phyloP scores from a whole-genome alignment of 1,139 yeast species.

The Protomyces lactucae-debilis region DNA sequence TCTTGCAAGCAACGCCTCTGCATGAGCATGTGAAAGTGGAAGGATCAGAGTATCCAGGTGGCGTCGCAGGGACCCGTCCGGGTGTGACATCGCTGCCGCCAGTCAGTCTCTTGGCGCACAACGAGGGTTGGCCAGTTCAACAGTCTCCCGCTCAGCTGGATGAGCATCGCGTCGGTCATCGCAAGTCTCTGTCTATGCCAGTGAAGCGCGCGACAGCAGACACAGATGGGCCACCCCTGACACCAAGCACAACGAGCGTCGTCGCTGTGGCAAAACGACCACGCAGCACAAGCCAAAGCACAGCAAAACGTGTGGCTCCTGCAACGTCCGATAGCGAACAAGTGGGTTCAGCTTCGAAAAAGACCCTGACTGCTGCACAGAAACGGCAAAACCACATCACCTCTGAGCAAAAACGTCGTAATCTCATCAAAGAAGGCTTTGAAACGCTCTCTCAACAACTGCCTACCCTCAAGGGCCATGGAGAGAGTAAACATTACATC shows the following conservation, averaged over 20 bases:
- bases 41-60: neutral
- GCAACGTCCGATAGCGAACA: neutral
- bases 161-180: neutral
- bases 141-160: neutral
- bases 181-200: neutral
- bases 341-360: neutral
- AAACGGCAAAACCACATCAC: conserved; percentile 67
- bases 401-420: conserved; percentile 72
- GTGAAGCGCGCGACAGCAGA: neutral
- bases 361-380: conserved; percentile 39
- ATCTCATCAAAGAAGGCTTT: conserved; percentile 53
- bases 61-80: neutral
- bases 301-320: neutral
- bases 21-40: neutral
- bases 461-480: conserved; percentile 37
- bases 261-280: neutral
- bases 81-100: neutral
- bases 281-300: neutral
- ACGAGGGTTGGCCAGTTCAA: neutral
- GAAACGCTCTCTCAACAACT: conserved; percentile 41
- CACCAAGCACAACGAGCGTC: neutral
- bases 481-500: neutral
- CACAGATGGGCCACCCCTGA: neutral
- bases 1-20: neutral
- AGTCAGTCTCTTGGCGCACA: neutral